Percentiles rank a stretch among this genome's conserved stretches.
Conservation (phyloP, 2,329 filamentous ascomycete genomes). For the Ophiocordyceps australis region DNA sequence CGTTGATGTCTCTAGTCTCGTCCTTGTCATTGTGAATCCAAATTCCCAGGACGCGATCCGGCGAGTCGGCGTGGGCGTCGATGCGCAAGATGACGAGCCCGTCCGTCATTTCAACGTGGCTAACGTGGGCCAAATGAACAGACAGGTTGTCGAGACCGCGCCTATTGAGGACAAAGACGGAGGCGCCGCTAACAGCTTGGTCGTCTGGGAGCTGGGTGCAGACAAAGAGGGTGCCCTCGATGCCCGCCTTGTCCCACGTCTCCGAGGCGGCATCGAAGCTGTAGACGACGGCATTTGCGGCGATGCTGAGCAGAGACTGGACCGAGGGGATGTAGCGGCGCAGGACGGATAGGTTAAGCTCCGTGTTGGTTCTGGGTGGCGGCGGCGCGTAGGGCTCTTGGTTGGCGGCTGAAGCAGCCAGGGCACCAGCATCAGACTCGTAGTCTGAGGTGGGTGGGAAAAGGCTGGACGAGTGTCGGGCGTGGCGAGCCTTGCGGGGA, state of each 20-base stretch:
- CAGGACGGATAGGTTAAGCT: slow-evolving; percentile 76
- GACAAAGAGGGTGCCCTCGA: slow-evolving; percentile 81
- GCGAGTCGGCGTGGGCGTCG: slow-evolving; percentile 14
- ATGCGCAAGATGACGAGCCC: slow-evolving; percentile 33
- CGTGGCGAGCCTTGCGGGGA: slow-evolving; percentile 20
- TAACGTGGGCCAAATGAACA: slow-evolving; percentile 41
- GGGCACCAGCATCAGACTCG: slow-evolving; percentile 42
- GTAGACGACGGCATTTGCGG: slow-evolving; percentile 77
- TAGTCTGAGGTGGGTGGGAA: slow-evolving; percentile 36
- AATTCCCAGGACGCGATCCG: slow-evolving; percentile 27
- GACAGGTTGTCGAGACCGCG: slow-evolving; percentile 53
- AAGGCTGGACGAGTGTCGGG: slow-evolving; percentile 20
- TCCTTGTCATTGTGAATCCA: slow-evolving; percentile 34
- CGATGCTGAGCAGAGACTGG: slow-evolving; percentile 56
- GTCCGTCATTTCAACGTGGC: slow-evolving; percentile 43
- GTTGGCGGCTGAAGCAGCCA: no score
- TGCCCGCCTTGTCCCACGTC: slow-evolving; percentile 68
- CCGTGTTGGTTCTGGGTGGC: slow-evolving; percentile 54
- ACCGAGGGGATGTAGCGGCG: slow-evolving; percentile 65
- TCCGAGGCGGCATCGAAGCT: slow-evolving; percentile 46
- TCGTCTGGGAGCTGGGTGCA: slow-evolving; percentile 39
- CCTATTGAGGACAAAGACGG: slow-evolving; percentile 58
- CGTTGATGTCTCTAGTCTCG: slow-evolving; percentile 22
- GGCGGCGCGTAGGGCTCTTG: slow-evolving; percentile 22
- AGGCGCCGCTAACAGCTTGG: slow-evolving; percentile 20